A percentile compares a stretch with the other conserved stretches of the same genome.
These are phyloP conservation scores for Orbilia quercus DNA, from an alignment of 2,329 filamentous ascomycete species.

Conservation along the genomic window DNA sequence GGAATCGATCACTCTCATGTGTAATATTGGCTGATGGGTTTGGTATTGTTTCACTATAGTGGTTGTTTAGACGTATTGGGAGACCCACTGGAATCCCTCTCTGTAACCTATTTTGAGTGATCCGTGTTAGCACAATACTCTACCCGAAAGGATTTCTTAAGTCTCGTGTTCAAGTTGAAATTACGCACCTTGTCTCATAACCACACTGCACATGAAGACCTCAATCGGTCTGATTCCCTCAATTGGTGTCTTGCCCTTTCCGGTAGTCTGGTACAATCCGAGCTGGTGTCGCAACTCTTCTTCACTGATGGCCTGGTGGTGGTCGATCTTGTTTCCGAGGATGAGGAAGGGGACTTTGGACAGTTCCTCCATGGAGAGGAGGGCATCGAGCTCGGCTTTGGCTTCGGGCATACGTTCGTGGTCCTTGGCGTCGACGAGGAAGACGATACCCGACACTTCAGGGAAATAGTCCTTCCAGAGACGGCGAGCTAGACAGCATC, in stretches of 20 bases:
- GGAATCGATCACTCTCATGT: not conserved
- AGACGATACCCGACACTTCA: conserved; percentile 95
- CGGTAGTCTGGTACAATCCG: conserved; percentile 94
- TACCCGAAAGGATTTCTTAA: not conserved
- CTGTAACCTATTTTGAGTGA: conserved; percentile 73
- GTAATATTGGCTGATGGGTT: not conserved
- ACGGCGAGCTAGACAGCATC: conserved; percentile 74
- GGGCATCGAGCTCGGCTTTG: conserved; percentile 95
- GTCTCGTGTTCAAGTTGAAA: not conserved
- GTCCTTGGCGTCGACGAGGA: conserved; percentile 97
- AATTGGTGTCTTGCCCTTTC: conserved; percentile 91
- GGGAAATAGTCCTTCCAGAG: conserved; percentile 98
- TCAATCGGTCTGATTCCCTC: conserved; percentile 95
- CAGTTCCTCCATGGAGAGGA: conserved; percentile 96
- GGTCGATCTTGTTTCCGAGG: conserved; percentile 99
- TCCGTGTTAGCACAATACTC: conserved; percentile 45
- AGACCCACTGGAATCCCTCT: conserved; percentile 90
- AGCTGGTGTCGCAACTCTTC: conserved; percentile 92
- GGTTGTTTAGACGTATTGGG: conserved; percentile 81
- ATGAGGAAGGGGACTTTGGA: conserved; percentile 95
- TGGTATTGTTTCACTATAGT: not conserved
- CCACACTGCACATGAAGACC: conserved; percentile 98
- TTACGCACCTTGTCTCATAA: conserved; percentile 87
- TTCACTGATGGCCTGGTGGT: conserved; percentile 93
- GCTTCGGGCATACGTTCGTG: conserved; percentile 92